phyloP scores from a whole-genome alignment of 2,329 filamentous ascomycete species.

The Fusarium albosuccineum region DNA sequence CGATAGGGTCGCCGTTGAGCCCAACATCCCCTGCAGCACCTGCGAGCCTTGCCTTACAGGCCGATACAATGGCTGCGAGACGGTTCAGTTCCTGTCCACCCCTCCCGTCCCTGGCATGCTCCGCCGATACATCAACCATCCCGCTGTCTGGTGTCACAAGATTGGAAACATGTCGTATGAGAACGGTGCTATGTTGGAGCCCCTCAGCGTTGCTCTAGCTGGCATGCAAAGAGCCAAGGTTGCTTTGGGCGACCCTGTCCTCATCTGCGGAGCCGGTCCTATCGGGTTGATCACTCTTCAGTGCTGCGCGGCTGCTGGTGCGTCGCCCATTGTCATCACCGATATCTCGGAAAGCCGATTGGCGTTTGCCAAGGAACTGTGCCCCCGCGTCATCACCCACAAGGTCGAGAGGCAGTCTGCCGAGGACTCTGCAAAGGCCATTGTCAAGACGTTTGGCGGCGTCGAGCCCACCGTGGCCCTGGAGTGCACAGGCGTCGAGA shows the following conservation, averaged over 20 bases:
- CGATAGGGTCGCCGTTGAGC: constrained; percentile 94
- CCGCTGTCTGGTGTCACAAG: constrained; percentile 95
- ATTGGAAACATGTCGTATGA: constrained; percentile 93
- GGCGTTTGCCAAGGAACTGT: constrained; percentile 85
- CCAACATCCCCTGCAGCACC: constrained; percentile 89
- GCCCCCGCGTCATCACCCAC: constrained; percentile 83
- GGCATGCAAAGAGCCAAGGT: constrained; percentile 87
- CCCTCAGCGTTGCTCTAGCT: constrained; percentile 88
- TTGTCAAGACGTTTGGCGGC: constrained; percentile 76
- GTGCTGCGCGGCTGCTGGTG: constrained; percentile 87
- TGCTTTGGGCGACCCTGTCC: constrained; percentile 84
- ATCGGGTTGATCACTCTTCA: constrained; percentile 92
- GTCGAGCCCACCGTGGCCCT: constrained; percentile 85
- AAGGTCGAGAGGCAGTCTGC: constrained; percentile 76
- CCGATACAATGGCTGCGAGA: constrained; percentile 94
- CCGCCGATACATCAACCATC: constrained; percentile 94
- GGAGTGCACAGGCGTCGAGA: constrained; percentile 96
- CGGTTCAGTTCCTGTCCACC: constrained; percentile 88
- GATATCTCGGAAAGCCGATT: constrained; percentile 92
- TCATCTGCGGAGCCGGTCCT: constrained; percentile 93
- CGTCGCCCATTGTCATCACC: constrained; percentile 91
- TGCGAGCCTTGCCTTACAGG: constrained; percentile 94
- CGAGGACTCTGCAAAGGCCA: constrained; percentile 79
- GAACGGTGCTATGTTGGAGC: constrained; percentile 91
- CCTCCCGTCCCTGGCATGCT: constrained; percentile 90